These are phyloP conservation scores for Neocatenulostroma microsporum DNA, from an alignment of 2,329 filamentous ascomycete genomes.

Conservation along the genomic window DNA sequence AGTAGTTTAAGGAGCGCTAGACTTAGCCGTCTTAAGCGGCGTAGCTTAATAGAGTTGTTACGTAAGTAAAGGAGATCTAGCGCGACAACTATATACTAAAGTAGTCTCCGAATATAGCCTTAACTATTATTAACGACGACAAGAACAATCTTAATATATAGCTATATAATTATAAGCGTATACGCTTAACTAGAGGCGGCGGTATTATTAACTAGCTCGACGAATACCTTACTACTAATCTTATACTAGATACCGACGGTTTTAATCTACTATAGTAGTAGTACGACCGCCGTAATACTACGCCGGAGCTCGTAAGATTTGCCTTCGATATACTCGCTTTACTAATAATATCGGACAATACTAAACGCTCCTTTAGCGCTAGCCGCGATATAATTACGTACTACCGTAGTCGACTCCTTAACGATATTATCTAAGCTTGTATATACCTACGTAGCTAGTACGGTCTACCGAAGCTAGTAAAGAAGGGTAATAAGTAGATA, in stretches of 20 bases:
- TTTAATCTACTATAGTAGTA: background rate
- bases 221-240: constrained; percentile 1
- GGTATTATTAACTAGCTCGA: background rate
- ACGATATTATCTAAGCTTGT: constrained; percentile 1
- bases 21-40: constrained; percentile 1
- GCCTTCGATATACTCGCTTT: constrained; percentile 1
- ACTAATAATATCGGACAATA: background rate
- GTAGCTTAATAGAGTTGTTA: constrained; percentile 1
- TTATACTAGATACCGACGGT: background rate
- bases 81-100: constrained; percentile 2
- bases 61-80: constrained; percentile 1
- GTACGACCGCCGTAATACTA: constrained; percentile 2
- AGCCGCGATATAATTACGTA: constrained; percentile 1
- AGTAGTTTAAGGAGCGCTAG: constrained; percentile 6
- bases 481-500: background rate
- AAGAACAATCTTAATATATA: constrained; percentile 1
- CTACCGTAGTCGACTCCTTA: background rate
- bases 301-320: constrained; percentile 1
- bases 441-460: background rate
- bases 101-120: no score
- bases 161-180: background rate
- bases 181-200: background rate
- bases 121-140: background rate
- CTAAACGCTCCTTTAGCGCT: constrained; percentile 1
- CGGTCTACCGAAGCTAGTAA: background rate